These are phyloP conservation scores for Citrullus colocynthis DNA, from an alignment of 306 rosid genomes.

Conservation along the genomic window DNA sequence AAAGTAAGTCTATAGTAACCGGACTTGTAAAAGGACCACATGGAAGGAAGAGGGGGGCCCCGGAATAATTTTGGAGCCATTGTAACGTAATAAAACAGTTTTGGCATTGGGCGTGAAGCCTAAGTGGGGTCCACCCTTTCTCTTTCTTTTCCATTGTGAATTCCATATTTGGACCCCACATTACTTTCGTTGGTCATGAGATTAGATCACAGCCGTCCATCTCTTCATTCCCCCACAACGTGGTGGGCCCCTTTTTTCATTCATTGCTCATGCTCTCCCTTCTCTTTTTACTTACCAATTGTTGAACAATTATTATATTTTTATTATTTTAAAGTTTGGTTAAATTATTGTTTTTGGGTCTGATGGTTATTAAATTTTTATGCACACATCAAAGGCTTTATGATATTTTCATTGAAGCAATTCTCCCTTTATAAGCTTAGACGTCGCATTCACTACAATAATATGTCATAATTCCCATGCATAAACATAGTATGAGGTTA, in stretches of 20 bases:
- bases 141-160: not conserved
- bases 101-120: conserved; percentile 6
- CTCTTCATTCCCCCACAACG: not conserved
- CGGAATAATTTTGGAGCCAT: conserved; percentile 2
- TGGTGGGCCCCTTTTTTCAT: conserved; percentile 1
- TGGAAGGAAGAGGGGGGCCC: not conserved
- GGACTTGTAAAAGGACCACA: not conserved
- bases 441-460: not conserved
- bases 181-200: not conserved
- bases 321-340: not conserved
- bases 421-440: not conserved
- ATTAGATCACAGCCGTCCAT: conserved; percentile 1
- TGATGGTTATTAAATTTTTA: not conserved
- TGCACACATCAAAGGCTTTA: not conserved
- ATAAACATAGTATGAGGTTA: not conserved
- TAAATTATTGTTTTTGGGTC: not conserved
- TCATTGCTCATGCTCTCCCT: not conserved
- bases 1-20: too few relatives aligned
- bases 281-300: not conserved
- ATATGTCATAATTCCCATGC: not conserved
- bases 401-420: not conserved
- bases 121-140: not conserved
- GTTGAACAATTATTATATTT: not conserved
- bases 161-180: not conserved
- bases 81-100: conserved; percentile 2